A percentile compares a stretch with the other conserved stretches of the same genome.
Evolutionary conservation across 345 rosid genomes (phyloP).

Genomic region (Hypericum perforatum): DNA sequence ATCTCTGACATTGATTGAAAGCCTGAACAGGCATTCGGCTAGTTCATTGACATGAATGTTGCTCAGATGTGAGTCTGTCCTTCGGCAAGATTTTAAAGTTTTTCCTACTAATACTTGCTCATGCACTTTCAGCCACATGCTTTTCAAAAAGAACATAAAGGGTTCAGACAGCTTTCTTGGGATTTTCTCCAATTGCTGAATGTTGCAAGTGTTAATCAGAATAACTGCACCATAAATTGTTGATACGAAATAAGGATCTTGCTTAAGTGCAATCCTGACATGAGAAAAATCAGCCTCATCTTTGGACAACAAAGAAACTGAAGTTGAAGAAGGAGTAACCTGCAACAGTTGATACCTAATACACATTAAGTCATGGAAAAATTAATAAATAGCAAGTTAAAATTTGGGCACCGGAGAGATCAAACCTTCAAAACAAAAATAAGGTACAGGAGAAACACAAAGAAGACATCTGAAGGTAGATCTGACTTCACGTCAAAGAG

Average conservation of each 20-base stretch:
- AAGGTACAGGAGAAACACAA: neutral
- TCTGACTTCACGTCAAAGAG: neutral
- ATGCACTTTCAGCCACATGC: constrained; percentile 29
- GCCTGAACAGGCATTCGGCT: constrained; percentile 49
- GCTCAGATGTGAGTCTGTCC: constrained; percentile 12
- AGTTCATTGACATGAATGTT: constrained; percentile 24
- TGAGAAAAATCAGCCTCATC: constrained; percentile 12
- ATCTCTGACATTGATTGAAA: constrained; percentile 21
- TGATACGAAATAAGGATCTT: constrained; percentile 21
- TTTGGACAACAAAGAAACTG: constrained; percentile 15
- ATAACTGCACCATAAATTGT: constrained; percentile 27
- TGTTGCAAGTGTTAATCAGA: constrained; percentile 34
- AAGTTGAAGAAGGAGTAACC: constrained; percentile 23
- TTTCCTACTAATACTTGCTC: constrained; percentile 21
- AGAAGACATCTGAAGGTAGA: neutral
- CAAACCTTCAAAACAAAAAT: neutral
- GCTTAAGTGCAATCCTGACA: constrained; percentile 17
- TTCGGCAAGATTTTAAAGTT: constrained; percentile 10
- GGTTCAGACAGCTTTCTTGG: constrained; percentile 21
- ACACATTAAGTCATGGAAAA: constrained; percentile 15
- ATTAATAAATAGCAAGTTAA: neutral
- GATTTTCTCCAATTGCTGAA: constrained; percentile 27
- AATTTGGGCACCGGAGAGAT: no score
- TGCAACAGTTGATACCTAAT: constrained; percentile 34
- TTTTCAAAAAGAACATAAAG: constrained; percentile 23